phyloP scores from a whole-genome alignment of 164 flowering plant species.

The Malania oleifera region DNA sequence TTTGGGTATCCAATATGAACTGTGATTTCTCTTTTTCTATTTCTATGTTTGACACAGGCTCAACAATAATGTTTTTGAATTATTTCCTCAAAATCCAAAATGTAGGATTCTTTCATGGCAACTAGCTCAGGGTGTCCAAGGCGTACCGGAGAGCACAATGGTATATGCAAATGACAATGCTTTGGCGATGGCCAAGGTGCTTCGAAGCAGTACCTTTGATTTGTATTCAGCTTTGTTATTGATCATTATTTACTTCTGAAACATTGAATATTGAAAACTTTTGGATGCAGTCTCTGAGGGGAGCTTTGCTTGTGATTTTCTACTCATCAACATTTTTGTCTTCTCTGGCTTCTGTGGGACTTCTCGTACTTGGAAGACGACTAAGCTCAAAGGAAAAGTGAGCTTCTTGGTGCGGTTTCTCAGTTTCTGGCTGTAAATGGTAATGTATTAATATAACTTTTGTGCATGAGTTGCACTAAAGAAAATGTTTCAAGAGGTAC shows the following conservation, averaged over 20 bases:
- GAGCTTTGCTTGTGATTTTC: constrained; percentile 56
- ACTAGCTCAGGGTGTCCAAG: constrained; percentile 72
- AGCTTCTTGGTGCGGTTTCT: constrained; percentile 12
- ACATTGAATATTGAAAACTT: not conserved
- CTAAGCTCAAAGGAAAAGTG: constrained; percentile 50
- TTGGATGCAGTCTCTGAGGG: constrained; percentile 74
- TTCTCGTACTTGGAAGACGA: constrained; percentile 59
- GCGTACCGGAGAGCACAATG: constrained; percentile 73
- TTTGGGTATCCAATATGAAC: constrained; percentile 52
- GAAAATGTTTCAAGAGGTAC: no score
- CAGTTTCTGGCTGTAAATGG: not conserved
- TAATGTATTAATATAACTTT: no score
- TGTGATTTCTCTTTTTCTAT: constrained; percentile 7
- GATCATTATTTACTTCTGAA: not conserved
- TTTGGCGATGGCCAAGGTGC: constrained; percentile 73
- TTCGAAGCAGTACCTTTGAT: not conserved
- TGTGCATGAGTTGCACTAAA: no score
- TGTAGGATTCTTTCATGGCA: constrained; percentile 74
- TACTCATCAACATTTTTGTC: constrained; percentile 66
- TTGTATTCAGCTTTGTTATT: not conserved
- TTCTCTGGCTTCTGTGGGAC: constrained; percentile 50
- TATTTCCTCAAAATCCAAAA: constrained; percentile 8
- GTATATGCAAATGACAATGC: constrained; percentile 94
- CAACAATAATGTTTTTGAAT: not conserved
- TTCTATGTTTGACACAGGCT: not conserved